Conservation (phyloP, 2,329 filamentous ascomycete genomes). For the Cladosporium sp. region DNA sequence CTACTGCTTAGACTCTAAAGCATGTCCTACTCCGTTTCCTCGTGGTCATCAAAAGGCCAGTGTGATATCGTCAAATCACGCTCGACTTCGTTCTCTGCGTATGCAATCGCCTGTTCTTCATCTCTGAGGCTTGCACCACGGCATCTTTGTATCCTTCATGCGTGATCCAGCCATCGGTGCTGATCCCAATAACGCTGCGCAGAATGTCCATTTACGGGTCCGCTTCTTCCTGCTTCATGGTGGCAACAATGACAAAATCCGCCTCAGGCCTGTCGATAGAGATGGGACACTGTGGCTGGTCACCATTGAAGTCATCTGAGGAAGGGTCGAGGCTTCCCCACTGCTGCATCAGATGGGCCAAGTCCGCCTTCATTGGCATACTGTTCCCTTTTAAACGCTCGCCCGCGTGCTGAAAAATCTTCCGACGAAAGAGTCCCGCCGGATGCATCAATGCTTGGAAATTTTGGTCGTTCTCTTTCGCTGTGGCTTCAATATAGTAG, state of each 20-base stretch:
- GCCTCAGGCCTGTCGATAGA: neutral
- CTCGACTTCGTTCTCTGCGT: slow-evolving; percentile 19
- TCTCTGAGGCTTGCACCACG: slow-evolving; percentile 16
- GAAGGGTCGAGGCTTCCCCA: neutral
- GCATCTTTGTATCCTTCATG: slow-evolving; percentile 21
- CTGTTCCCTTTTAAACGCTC: slow-evolving; percentile 26
- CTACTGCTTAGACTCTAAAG: no score
- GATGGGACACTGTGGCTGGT: neutral
- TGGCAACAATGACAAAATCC: slow-evolving; percentile 14
- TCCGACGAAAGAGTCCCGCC: slow-evolving; percentile 17
- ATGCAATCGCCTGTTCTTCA: slow-evolving; percentile 23
- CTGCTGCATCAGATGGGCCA: neutral
- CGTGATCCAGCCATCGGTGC: slow-evolving; percentile 23
- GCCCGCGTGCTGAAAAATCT: slow-evolving; percentile 18
- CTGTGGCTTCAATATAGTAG: slow-evolving; percentile 22
- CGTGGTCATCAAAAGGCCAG: slow-evolving; percentile 20
- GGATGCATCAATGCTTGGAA: slow-evolving; percentile 19
- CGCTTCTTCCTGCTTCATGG: slow-evolving; percentile 20
- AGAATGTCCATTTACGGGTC: slow-evolving; percentile 25
- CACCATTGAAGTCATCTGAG: no score
- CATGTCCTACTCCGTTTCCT: neutral
- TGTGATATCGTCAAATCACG: slow-evolving; percentile 15
- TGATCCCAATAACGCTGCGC: slow-evolving; percentile 19
- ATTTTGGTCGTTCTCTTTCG: slow-evolving; percentile 15
- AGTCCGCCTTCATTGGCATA: slow-evolving; percentile 14